Percentiles rank a stretch among this genome's conserved stretches.
Conservation (phyloP, 768 basidiomycete species). For the Mycena pura region DNA sequence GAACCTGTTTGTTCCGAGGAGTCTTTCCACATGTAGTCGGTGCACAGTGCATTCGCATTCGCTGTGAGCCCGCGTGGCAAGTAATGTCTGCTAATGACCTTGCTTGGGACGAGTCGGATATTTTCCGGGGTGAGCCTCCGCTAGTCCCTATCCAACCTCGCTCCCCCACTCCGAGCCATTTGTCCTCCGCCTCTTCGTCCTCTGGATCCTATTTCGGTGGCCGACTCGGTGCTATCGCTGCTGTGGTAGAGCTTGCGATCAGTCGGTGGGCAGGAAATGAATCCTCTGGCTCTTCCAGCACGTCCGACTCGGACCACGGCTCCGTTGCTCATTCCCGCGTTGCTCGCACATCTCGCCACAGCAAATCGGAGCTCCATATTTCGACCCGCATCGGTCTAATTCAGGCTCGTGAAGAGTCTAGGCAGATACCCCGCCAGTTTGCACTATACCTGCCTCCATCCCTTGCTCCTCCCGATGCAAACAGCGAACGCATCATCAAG, state of each 20-base stretch:
- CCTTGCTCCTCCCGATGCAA: slow-evolving; percentile 22
- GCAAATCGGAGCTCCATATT: slow-evolving; percentile 64
- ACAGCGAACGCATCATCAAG: slow-evolving; percentile 40
- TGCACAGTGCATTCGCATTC: no score
- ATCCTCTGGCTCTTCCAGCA: slow-evolving; percentile 40
- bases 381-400: slow-evolving; percentile 64
- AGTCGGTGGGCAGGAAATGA: slow-evolving; percentile 71
- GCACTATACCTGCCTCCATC: slow-evolving; percentile 65
- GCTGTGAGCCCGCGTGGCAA: slow-evolving; percentile 12
- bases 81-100: background rate
- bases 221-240: slow-evolving; percentile 58
- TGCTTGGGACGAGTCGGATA: slow-evolving; percentile 44
- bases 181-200: slow-evolving; percentile 41
- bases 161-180: slow-evolving; percentile 33
- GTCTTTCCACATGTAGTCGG: background rate
- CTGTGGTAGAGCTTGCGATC: slow-evolving; percentile 74
- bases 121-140: slow-evolving; percentile 64
- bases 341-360: slow-evolving; percentile 53
- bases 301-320: slow-evolving; percentile 44
- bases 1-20: background rate
- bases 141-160: slow-evolving; percentile 38
- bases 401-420: slow-evolving; percentile 65
- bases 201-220: slow-evolving; percentile 49
- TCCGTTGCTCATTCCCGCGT: slow-evolving; percentile 48
- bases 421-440: slow-evolving; percentile 68